Percentiles rank a stretch among this genome's conserved stretches.
Conservation (phyloP, 2,329 filamentous ascomycete species). For the Uncinocarpus reesii region DNA sequence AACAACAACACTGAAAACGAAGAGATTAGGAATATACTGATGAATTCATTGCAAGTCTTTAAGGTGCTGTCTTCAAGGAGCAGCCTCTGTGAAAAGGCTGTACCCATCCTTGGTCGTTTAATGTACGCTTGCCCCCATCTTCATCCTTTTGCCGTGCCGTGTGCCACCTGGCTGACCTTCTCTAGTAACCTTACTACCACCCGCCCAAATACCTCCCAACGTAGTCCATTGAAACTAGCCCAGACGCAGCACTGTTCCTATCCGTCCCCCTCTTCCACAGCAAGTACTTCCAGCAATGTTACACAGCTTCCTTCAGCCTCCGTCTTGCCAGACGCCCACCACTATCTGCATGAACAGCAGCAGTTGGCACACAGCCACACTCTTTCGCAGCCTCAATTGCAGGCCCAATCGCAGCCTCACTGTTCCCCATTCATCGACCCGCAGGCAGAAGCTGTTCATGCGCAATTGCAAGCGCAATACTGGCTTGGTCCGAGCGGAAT, state of each 20-base stretch:
- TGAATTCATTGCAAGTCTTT: slow-evolving; percentile 26
- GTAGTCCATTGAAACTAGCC: too few relatives aligned
- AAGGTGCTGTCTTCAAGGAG: slow-evolving; percentile 28
- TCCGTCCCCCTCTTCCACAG: slow-evolving; percentile 6
- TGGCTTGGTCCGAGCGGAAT: slow-evolving; percentile 24
- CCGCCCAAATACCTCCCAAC: too few relatives aligned
- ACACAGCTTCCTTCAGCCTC: not conserved
- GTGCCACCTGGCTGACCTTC: not conserved
- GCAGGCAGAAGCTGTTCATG: slow-evolving; percentile 13
- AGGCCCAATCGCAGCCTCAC: slow-evolving; percentile 9
- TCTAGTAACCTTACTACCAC: not conserved
- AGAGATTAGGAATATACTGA: slow-evolving; percentile 24
- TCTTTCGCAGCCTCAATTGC: slow-evolving; percentile 14
- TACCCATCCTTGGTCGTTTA: slow-evolving; percentile 28
- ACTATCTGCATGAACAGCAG: not conserved
- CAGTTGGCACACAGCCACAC: slow-evolving; percentile 8
- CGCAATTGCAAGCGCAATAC: slow-evolving; percentile 27
- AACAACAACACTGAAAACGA: slow-evolving; percentile 24
- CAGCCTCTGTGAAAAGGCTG: slow-evolving; percentile 30
- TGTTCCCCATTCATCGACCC: not conserved
- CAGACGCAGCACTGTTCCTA: not conserved
- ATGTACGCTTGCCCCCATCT: slow-evolving; percentile 22
- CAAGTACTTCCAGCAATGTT: not conserved
- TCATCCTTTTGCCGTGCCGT: not conserved
- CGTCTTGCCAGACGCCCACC: slow-evolving; percentile 2